Evolutionary conservation across 495 filamentous ascomycete species (phyloP).

Genomic region (Podospora appendiculata): DNA sequence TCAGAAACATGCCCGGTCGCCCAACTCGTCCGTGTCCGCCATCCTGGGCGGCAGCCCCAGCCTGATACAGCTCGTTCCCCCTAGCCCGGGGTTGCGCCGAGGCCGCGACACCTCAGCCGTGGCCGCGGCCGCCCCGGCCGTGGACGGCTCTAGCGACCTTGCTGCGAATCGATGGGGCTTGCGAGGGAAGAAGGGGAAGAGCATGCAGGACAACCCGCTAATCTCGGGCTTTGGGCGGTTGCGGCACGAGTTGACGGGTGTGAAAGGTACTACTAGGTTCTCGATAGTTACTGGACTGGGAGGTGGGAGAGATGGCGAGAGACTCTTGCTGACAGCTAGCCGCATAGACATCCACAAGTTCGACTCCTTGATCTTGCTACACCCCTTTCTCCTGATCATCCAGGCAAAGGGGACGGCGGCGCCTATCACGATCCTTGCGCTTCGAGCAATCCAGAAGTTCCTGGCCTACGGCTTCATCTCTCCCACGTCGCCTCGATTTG

Average conservation of each 20-base stretch:
- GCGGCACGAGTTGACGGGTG: constrained; percentile 81
- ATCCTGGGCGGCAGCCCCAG: constrained; percentile 78
- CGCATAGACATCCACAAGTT: constrained; percentile 72
- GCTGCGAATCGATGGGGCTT: constrained; percentile 71
- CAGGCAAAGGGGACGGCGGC: constrained; percentile 94
- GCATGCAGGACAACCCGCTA: constrained; percentile 95
- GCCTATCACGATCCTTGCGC: constrained; percentile 87
- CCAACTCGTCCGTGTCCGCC: constrained; percentile 91
- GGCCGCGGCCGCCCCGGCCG: constrained; percentile 5
- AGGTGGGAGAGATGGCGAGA: not conserved
- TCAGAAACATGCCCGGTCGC: constrained; percentile 95
- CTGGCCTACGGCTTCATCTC: constrained; percentile 90
- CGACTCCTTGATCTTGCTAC: constrained; percentile 81
- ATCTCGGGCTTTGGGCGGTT: constrained; percentile 91
- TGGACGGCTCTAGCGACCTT: constrained; percentile 31
- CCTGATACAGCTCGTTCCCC: constrained; percentile 38
- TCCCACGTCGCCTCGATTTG: constrained; percentile 70
- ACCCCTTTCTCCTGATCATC: constrained; percentile 96
- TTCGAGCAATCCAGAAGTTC: constrained; percentile 96
- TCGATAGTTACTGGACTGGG: too few relatives aligned
- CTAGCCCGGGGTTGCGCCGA: constrained; percentile 26
- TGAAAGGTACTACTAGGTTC: constrained; percentile 51
- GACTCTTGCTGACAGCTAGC: constrained; percentile 9
- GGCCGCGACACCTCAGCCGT: constrained; percentile 20
- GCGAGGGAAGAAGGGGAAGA: constrained; percentile 94